Conservation (phyloP, 1,139 yeast species). For the Candida dubliniensis region DNA sequence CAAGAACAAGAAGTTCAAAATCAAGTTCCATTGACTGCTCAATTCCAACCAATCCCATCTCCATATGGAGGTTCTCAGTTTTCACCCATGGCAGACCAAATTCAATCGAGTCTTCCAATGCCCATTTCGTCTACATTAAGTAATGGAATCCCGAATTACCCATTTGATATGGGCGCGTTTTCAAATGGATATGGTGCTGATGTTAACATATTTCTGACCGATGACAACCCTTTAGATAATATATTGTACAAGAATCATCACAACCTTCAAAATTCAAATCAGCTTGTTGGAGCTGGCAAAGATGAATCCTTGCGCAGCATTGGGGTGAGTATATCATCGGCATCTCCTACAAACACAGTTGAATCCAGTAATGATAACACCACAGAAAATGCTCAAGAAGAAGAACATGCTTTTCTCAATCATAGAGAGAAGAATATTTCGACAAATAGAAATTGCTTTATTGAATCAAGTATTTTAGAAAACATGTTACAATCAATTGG, state of each 20-base stretch:
- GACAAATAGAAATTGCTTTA: slow-evolving; percentile 28
- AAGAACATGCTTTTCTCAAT: slow-evolving; percentile 17
- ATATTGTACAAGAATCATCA: slow-evolving; percentile 22
- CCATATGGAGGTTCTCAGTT: slow-evolving; percentile 16
- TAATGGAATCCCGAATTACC: background rate
- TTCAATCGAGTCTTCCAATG: slow-evolving; percentile 4
- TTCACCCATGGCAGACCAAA: slow-evolving; percentile 9
- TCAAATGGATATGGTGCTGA: slow-evolving; percentile 19
- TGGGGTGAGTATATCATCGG: slow-evolving; percentile 22
- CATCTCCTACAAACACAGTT: slow-evolving; percentile 38
- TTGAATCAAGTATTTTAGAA: slow-evolving; percentile 23
- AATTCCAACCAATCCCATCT: slow-evolving; percentile 9
- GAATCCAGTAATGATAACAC: slow-evolving; percentile 26
- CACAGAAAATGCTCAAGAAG: slow-evolving; percentile 5
- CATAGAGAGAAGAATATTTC: slow-evolving; percentile 25
- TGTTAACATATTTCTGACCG: slow-evolving; percentile 36
- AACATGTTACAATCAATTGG: slow-evolving; percentile 17
- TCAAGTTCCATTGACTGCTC: background rate
- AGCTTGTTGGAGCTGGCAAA: background rate
- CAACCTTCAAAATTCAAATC: slow-evolving; percentile 3
- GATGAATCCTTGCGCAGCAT: slow-evolving; percentile 6
- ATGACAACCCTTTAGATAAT: slow-evolving; percentile 43
- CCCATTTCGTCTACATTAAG: slow-evolving; percentile 3
- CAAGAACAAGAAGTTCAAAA: background rate
- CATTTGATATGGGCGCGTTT: slow-evolving; percentile 1